Evolutionary conservation across 257 asterid genomes (phyloP).

Genomic region (Gynochthodes officinalis): DNA sequence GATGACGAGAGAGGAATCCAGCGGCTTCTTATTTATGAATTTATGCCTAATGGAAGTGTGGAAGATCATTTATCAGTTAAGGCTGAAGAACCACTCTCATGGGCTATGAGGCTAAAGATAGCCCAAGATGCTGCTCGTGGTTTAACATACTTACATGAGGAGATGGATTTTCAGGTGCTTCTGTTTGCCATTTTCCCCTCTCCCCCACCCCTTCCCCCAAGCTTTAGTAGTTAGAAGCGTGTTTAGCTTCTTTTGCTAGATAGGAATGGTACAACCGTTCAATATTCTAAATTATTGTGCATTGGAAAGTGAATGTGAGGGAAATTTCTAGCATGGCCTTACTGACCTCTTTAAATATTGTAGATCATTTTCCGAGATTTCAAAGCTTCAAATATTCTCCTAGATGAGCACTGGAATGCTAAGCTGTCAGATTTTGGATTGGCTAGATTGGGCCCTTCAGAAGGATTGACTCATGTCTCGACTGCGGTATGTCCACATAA

Average conservation of each 20-base stretch:
- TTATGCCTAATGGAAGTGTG: slow-evolving; percentile 87
- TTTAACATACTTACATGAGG: slow-evolving; percentile 80
- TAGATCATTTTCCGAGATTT: slow-evolving; percentile 50
- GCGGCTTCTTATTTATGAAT: slow-evolving; percentile 84
- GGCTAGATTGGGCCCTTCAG: slow-evolving; percentile 53
- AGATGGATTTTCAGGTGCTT: slow-evolving; percentile 94
- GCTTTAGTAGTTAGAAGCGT: neutral
- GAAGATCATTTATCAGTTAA: slow-evolving; percentile 72
- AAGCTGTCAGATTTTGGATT: slow-evolving; percentile 52
- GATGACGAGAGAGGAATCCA: slow-evolving; percentile 98
- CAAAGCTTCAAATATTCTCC: slow-evolving; percentile 48
- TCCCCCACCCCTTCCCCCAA: too few relatives aligned
- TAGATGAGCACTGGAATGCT: slow-evolving; percentile 47
- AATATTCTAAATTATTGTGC: neutral
- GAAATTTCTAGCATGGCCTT: neutral
- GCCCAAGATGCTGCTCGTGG: slow-evolving; percentile 96
- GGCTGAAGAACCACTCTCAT: slow-evolving; percentile 63
- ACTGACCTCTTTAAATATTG: slow-evolving; percentile 6
- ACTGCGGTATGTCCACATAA: slow-evolving; percentile 39
- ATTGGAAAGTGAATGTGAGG: neutral
- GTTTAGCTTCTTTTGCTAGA: neutral
- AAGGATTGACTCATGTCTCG: slow-evolving; percentile 50
- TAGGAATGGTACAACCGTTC: neutral
- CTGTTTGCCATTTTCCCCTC: neutral
- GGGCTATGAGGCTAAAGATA: slow-evolving; percentile 83